Evolutionary conservation across 2,329 filamentous ascomycete species (phyloP).

Genomic region (Trichoderma koningiopsis): DNA sequence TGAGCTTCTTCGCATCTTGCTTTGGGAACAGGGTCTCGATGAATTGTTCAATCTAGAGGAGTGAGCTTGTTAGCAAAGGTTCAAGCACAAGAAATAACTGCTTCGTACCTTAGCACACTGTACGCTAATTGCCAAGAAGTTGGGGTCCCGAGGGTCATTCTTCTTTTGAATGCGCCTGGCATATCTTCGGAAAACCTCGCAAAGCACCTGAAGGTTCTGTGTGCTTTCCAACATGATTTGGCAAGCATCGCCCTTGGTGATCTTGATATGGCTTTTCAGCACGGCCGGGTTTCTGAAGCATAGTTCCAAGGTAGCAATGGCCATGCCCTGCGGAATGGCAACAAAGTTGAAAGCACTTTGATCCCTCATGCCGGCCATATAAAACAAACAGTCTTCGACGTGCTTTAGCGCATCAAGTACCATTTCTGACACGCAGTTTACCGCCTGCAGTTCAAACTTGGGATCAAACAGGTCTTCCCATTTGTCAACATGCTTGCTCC

Average conservation of each 20-base stretch:
- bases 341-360: slow-evolving; percentile 99
- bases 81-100: slow-evolving; percentile 26
- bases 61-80: neutral
- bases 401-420: slow-evolving; percentile 85
- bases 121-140: slow-evolving; percentile 88
- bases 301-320: slow-evolving; percentile 88
- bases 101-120: slow-evolving; percentile 75
- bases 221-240: slow-evolving; percentile 89
- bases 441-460: slow-evolving; percentile 72
- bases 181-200: slow-evolving; percentile 79
- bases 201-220: slow-evolving; percentile 81
- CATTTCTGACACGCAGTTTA: slow-evolving; percentile 92
- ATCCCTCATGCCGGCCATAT: slow-evolving; percentile 91
- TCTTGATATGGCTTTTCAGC: slow-evolving; percentile 89
- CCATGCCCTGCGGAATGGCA: slow-evolving; percentile 95
- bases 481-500: slow-evolving; percentile 89
- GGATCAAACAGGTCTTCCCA: slow-evolving; percentile 90
- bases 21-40: slow-evolving; percentile 91
- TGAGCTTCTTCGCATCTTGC: slow-evolving; percentile 68
- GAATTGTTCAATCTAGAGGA: slow-evolving; percentile 84
- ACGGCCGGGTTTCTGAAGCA: slow-evolving; percentile 90
- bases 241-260: slow-evolving; percentile 93
- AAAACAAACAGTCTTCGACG: slow-evolving; percentile 93
- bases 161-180: slow-evolving; percentile 83
- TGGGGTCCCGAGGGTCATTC: slow-evolving; percentile 91